These are phyloP conservation scores for Cardamine resedifolia DNA, from an alignment of 345 rosid species.

Conservation along the genomic window DNA sequence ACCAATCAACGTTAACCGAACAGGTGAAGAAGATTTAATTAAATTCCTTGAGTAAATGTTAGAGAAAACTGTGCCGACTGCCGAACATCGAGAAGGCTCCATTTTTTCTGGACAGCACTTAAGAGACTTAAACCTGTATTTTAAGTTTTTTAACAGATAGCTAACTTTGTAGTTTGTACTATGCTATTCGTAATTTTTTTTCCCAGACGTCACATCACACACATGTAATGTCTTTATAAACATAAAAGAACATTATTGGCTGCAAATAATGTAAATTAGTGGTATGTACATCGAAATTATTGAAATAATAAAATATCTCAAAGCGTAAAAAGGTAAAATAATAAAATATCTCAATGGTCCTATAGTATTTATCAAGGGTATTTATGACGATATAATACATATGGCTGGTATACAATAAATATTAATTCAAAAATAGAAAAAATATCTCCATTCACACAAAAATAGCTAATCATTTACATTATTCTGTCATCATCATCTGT, in stretches of 20 bases:
- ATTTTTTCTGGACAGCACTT: slow-evolving; percentile 13
- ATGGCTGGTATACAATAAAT: neutral
- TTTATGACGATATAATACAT: neutral
- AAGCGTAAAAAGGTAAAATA: neutral
- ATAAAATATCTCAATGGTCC: neutral
- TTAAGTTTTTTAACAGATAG: neutral
- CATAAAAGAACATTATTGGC: slow-evolving; percentile 11
- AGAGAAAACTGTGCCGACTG: slow-evolving; percentile 19
- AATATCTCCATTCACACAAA: neutral
- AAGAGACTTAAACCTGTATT: neutral
- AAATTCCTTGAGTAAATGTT: neutral
- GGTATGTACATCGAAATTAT: neutral
- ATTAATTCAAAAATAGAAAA: too few relatives aligned
- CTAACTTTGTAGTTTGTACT: slow-evolving; percentile 23
- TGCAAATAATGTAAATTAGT: neutral
- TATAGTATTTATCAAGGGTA: too few relatives aligned
- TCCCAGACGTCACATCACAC: neutral
- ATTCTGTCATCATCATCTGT: neutral
- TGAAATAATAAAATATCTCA: neutral
- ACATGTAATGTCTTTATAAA: slow-evolving; percentile 1
- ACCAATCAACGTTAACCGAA: slow-evolving; percentile 21
- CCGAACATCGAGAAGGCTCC: slow-evolving; percentile 11
- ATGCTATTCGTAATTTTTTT: neutral
- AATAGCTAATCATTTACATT: neutral
- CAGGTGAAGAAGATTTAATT: neutral